These are phyloP conservation scores for Lasiosphaeris hirsuta DNA, from an alignment of 495 filamentous ascomycete species.

Conservation along the genomic window DNA sequence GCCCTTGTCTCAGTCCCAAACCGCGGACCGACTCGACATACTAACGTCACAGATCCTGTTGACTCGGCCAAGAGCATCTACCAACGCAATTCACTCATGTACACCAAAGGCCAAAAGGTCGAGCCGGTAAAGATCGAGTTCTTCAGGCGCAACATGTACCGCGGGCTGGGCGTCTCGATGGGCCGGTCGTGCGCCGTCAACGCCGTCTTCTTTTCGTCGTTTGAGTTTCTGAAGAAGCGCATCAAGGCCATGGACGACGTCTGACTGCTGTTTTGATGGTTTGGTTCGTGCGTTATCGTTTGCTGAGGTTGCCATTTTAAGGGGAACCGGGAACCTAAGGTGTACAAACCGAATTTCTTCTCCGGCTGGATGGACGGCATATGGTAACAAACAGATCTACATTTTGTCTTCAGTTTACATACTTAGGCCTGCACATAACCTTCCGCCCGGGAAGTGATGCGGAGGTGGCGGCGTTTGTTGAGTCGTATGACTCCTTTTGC, in stretches of 20 bases:
- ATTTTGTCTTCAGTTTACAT: no score
- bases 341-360: no score
- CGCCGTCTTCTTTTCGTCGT: constrained; percentile 75
- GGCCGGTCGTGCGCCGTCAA: constrained; percentile 68
- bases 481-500: no score
- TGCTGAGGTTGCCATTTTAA: not conserved
- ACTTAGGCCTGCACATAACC: no score
- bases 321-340: not conserved
- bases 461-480: no score
- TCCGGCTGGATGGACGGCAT: no score
- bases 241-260: constrained; percentile 56
- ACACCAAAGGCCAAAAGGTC: constrained; percentile 55
- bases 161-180: constrained; percentile 77
- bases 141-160: constrained; percentile 69
- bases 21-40: not conserved
- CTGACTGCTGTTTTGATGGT: not conserved
- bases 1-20: not conserved
- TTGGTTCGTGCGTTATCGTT: not conserved
- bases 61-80: constrained; percentile 82
- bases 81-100: constrained; percentile 73
- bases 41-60: constrained; percentile 55
- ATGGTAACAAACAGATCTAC: no score
- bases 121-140: constrained; percentile 65
- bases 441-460: no score
- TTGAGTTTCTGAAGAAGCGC: constrained; percentile 71